Base-by-base conservation (phyloP, 257 asterid genomes). In the Nicotiana benthamiana region DNA sequence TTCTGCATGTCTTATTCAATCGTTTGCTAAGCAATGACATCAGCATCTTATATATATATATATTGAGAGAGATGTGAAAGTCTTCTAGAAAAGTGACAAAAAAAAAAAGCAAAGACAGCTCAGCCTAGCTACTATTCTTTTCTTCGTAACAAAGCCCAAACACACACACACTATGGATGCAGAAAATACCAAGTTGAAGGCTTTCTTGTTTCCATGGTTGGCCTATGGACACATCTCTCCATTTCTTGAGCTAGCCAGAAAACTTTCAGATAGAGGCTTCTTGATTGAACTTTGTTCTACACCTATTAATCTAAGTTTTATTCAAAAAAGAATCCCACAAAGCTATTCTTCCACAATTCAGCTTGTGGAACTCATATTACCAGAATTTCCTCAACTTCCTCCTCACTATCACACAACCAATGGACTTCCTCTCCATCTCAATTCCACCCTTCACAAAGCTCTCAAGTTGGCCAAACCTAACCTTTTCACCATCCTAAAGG, bases 151-250 rank as follows among this genome's bases (percentile, higher is more conserved):
- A 57, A 20, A n/a, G 15, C 5, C 27, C 4, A 57, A 2, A 7
- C 64, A 8, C 15, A 18, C 63, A 6, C 13, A 67, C 51, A 16
- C 52, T 8, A 72, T 72, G 78, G 78, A 1, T 10, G 11, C 60
- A 74, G 53, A 74, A 74, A 24, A 46, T 2, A 30, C 32, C 28
- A 48, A 16, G 3, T 40, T 74, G 60, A 36, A 48, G 34, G 82
- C 87, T 28, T 6, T 87, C 30, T 87, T 89, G 92, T 85, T 87
- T 83, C 92, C 92, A 13, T 89, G 90, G 90, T 54, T 89, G 80
- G 91, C 77, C 8, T 83, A 86, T 72, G 91, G 93, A 34, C 93
- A 89, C 81, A 87, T 89, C 43, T 79, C 88, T 5, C 93, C 93
- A 9, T 89, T 85, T 77, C 75, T 89, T 5, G 90, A 87, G 83